These are phyloP conservation scores for Fusarium sp. DNA, from an alignment of 2,329 filamentous ascomycete species.

Conservation along the genomic window DNA sequence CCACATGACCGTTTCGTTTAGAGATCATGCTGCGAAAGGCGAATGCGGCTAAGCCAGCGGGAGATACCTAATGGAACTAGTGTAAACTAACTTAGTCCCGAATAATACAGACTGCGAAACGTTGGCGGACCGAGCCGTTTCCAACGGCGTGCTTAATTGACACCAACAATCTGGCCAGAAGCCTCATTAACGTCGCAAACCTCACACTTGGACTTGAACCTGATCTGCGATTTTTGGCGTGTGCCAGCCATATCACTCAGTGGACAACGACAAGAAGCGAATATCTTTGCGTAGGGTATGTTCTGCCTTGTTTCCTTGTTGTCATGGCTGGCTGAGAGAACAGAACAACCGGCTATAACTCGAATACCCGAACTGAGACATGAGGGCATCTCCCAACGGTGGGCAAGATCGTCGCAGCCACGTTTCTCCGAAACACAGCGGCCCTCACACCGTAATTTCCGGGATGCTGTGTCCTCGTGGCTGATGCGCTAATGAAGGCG, in stretches of 20 bases:
- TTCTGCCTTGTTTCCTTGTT: background rate
- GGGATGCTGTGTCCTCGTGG: background rate
- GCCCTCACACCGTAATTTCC: background rate
- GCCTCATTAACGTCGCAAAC: no score
- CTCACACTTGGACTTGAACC: no score
- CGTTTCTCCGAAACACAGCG: background rate
- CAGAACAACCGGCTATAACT: background rate
- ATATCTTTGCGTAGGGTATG: fast-evolving
- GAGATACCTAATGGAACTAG: background rate
- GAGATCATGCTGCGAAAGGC: background rate
- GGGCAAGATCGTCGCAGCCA: background rate
- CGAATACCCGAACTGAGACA: background rate
- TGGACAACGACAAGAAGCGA: fast-evolving
- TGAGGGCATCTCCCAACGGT: background rate
- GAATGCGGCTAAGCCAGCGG: background rate
- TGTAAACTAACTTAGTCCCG: background rate
- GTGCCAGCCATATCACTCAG: no score
- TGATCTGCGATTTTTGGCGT: no score
- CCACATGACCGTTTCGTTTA: background rate
- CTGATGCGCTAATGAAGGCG: background rate
- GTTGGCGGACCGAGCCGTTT: background rate
- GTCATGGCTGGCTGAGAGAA: background rate
- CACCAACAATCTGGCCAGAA: no score
- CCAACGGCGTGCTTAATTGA: no score
- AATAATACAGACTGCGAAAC: background rate